Evolutionary conservation across 2,329 filamentous ascomycete species (phyloP).

Genomic region (Ophiocordyceps sinensis): DNA sequence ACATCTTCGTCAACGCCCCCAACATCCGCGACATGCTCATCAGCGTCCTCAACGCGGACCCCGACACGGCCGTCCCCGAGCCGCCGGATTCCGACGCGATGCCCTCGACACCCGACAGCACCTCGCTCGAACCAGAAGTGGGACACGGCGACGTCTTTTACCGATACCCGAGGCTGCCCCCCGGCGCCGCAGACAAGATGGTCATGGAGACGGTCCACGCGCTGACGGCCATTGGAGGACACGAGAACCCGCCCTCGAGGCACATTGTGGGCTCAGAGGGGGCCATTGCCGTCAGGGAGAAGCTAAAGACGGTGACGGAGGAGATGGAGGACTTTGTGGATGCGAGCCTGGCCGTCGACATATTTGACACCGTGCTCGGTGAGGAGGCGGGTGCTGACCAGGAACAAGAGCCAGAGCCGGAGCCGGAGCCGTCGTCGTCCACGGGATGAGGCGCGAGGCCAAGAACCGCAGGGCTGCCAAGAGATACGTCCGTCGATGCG

Average conservation of each 20-base stretch:
- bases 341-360: slow-evolving; percentile 73
- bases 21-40: slow-evolving; percentile 71
- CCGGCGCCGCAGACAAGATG: slow-evolving; percentile 53
- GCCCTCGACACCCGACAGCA: slow-evolving; percentile 16
- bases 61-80: slow-evolving; percentile 39
- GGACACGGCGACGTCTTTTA: slow-evolving; percentile 36
- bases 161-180: slow-evolving; percentile 61
- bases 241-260: slow-evolving; percentile 86
- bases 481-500: not conserved
- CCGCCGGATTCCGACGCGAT: slow-evolving; percentile 13
- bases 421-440: not conserved
- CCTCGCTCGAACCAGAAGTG: slow-evolving; percentile 17
- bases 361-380: slow-evolving; percentile 43
- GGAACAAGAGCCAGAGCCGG: slow-evolving; percentile 1
- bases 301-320: slow-evolving; percentile 89
- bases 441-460: not conserved
- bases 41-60: slow-evolving; percentile 63
- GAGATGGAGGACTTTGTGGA: slow-evolving; percentile 95
- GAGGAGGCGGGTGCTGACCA: slow-evolving; percentile 32
- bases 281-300: slow-evolving; percentile 79
- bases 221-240: slow-evolving; percentile 79
- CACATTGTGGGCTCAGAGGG: slow-evolving; percentile 92
- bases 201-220: slow-evolving; percentile 86
- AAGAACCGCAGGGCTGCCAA: not conserved
- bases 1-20: slow-evolving; percentile 44